These are phyloP conservation scores for Pichia occidentalis DNA, from an alignment of 805 yeast genomes.

Conservation along the genomic window DNA sequence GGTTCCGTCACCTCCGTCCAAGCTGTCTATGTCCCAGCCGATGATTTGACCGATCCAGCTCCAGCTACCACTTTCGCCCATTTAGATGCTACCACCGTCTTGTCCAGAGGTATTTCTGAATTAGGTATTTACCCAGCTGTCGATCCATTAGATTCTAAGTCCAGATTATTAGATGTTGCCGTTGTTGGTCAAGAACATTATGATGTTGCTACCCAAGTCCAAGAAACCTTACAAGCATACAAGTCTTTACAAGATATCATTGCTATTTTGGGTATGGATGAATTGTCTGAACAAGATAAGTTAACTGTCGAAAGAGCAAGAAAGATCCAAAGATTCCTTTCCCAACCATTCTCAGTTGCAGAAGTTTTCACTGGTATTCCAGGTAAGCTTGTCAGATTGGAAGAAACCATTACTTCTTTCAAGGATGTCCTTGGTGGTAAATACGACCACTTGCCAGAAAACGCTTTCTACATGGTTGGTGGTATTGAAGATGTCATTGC, in stretches of 20 bases:
- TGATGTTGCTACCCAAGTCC: constrained; percentile 89
- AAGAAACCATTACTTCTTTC: constrained; percentile 92
- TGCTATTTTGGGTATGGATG: constrained; percentile 99
- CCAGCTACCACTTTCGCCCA: constrained; percentile 99
- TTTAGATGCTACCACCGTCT: constrained; percentile 99
- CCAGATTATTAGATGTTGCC: constrained; percentile 94
- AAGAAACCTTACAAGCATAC: constrained; percentile 98
- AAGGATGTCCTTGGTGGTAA: constrained; percentile 96
- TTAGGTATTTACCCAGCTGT: constrained; percentile 99
- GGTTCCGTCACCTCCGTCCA: constrained; percentile 99
- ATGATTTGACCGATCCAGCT: constrained; percentile 99
- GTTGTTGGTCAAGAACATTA: constrained; percentile 99
- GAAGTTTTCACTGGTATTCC: constrained; percentile 99
- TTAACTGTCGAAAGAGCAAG: constrained; percentile 99
- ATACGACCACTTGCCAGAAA: constrained; percentile 98
- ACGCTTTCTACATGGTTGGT: constrained; percentile 99
- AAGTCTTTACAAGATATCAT: constrained; percentile 99
- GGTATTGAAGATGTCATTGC: constrained; percentile 98
- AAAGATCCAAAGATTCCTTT: constrained; percentile 99
- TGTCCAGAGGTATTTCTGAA: constrained; percentile 99
- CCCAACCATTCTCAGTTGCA: constrained; percentile 99
- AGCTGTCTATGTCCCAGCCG: constrained; percentile 99
- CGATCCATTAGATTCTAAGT: constrained; percentile 99
- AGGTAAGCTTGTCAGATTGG: constrained; percentile 95
- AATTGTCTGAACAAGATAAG: constrained; percentile 97